Conservation (phyloP, 2,329 filamentous ascomycete species). For the Talaromyces sp. region DNA sequence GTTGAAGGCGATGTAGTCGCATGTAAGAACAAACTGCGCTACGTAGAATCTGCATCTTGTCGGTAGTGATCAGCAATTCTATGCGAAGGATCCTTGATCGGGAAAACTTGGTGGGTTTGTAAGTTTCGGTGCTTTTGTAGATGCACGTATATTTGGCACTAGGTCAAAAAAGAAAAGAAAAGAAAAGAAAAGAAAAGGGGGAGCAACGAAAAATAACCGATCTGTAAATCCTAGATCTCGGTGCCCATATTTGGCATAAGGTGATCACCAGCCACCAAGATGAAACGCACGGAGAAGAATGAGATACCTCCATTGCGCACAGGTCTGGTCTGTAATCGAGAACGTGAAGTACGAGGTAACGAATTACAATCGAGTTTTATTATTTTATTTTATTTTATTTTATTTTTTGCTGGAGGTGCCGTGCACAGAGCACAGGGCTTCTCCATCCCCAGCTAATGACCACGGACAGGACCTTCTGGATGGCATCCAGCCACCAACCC, state of each 20-base stretch:
- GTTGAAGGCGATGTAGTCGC: slow-evolving; percentile 1
- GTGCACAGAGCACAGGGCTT: slow-evolving; percentile 8
- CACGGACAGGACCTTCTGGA: slow-evolving; percentile 10
- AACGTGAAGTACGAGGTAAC: slow-evolving; percentile 10
- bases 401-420: background rate
- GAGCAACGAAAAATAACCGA: background rate
- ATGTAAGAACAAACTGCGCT: background rate
- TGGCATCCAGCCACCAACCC: background rate
- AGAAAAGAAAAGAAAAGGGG: slow-evolving; percentile 1
- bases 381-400: background rate
- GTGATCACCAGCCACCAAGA: background rate
- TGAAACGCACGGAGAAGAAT: background rate
- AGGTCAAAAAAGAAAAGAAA: background rate
- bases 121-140: background rate
- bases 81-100: slow-evolving; percentile 8
- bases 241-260: slow-evolving; percentile 10
- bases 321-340: background rate
- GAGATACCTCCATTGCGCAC: background rate
- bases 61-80: slow-evolving; percentile 8
- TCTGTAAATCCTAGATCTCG: slow-evolving; percentile 16
- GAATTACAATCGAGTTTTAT: background rate
- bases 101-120: slow-evolving; percentile 8
- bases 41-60: slow-evolving; percentile 4
- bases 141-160: background rate
- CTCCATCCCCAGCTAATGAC: slow-evolving; percentile 7